phyloP scores from a whole-genome alignment of 345 rosid genomes.

The Hirschfeldia incana region DNA sequence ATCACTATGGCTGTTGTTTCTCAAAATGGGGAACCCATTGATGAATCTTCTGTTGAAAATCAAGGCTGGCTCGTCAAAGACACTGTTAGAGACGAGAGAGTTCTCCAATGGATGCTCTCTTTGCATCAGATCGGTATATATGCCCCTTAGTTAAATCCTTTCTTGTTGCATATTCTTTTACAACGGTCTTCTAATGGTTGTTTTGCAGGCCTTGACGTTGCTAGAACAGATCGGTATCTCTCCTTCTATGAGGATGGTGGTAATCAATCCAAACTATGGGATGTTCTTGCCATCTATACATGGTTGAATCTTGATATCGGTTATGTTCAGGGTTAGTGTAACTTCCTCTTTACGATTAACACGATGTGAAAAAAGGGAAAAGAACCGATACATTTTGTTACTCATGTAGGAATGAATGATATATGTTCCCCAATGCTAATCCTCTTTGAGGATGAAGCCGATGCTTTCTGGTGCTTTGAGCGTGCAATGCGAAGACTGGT shows the following conservation, averaged over 20 bases:
- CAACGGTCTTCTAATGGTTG: neutral
- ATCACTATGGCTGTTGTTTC: conserved; percentile 61
- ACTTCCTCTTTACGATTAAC: conserved; percentile 2
- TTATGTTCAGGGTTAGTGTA: conserved; percentile 75
- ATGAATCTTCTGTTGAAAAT: conserved; percentile 44
- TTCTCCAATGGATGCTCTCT: conserved; percentile 74
- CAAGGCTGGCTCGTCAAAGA: conserved; percentile 42
- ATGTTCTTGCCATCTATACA: conserved; percentile 77
- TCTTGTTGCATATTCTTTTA: neutral
- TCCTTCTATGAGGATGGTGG: conserved; percentile 67
- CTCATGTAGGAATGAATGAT: conserved; percentile 86
- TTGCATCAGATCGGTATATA: conserved; percentile 83
- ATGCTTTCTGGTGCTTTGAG: conserved; percentile 98
- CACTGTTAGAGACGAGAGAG: conserved; percentile 61
- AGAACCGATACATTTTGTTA: conserved; percentile 1
- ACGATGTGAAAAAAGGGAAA: neutral
- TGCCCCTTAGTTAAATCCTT: neutral
- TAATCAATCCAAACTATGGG: conserved; percentile 86
- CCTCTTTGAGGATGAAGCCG: conserved; percentile 90
- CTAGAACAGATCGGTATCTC: conserved; percentile 84
- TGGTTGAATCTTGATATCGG: conserved; percentile 92
- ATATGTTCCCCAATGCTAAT: conserved; percentile 91
- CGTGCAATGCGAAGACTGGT: conserved; percentile 89
- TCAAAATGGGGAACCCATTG: conserved; percentile 62
- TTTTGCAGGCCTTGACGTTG: conserved; percentile 86